Base-by-base conservation (phyloP, 78 protist species). In the Dictyostelium brefeldianum region DNA sequence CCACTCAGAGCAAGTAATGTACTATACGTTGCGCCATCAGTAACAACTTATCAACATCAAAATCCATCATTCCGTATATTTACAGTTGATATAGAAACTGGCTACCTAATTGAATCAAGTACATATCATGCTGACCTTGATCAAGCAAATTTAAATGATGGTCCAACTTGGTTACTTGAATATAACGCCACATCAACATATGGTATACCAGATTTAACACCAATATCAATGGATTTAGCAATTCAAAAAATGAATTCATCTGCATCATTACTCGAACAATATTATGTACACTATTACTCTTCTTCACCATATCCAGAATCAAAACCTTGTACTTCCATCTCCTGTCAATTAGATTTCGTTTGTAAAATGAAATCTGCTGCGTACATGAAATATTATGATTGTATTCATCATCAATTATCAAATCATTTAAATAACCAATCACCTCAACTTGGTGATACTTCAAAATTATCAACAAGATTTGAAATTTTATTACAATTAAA, bases 11-110 rank as follows among this genome's bases (percentile, higher is more conserved):
- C 93, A 8, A 31, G 74, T 46, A 71, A 31, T 20, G 84, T 87
- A 1, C 20, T 46, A 3, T 87, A 64, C 31, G n/a, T 78, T 8
- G 47, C 93, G 7, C 93, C 93, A 74, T 46, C 67, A 8, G 78
- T 64, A 25, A 87, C 93, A 29, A 87, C 93, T 11, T 87, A 64
- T 74, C 64, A 77, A 59, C 15, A 87, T 41, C 93, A 87, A 77
- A 87, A 87, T n/a, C 93, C 93, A 64, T 74, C 93, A 4, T 87
- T 75, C 56, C 67, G 93, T 54, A 87, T 87, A 54, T 77, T 46
- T 22, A 77, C 93, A 3, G 57, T 64, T 27, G 93, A 87, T 31
- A 43, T n/a, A 1, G 11, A 64, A 11, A 36, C 85, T 0, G 59
- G 78, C 1, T 77, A 87, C 0, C 12, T 87, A 3, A 47, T 87